A percentile compares a stretch with the other conserved stretches of the same genome.
Evolutionary conservation across 306 rosid genomes (phyloP).

Genomic region (Pterocarpus santalinus): DNA sequence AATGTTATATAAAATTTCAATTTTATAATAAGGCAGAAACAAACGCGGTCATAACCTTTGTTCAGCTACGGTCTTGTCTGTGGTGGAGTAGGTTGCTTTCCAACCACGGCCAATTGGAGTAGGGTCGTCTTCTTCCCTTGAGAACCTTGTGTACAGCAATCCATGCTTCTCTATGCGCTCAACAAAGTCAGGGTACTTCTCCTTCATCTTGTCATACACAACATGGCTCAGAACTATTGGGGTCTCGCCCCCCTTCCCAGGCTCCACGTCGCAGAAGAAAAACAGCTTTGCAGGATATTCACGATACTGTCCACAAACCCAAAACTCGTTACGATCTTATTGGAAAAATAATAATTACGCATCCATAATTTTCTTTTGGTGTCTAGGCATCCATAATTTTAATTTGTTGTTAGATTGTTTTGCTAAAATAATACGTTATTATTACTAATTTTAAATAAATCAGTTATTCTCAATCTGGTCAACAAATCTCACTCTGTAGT

Average conservation of each 20-base stretch:
- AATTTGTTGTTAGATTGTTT: no score
- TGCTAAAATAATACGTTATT: no score
- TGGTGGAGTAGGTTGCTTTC: conserved; percentile 90
- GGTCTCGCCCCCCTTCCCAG: conserved; percentile 86
- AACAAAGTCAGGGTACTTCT: conserved; percentile 74
- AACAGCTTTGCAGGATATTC: conserved; percentile 80
- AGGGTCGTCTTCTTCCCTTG: conserved; percentile 79
- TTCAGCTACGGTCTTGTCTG: conserved; percentile 73
- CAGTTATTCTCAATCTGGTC: no score
- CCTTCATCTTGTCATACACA: conserved; percentile 78
- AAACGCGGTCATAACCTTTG: conserved; percentile 61
- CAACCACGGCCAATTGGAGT: conserved; percentile 97
- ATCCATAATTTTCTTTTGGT: no score
- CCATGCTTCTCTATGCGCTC: conserved; percentile 74
- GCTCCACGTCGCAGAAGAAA: conserved; percentile 91
- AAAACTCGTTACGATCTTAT: no score
- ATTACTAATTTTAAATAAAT: no score
- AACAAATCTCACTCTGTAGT: no score
- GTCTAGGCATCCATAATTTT: no score
- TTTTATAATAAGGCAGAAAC: no score
- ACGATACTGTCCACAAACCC: conserved; percentile 56
- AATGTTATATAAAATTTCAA: no score
- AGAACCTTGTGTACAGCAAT: conserved; percentile 68
- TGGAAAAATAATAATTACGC: no score
- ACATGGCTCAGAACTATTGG: conserved; percentile 86